Base-by-base conservation (phyloP, 257 asterid species). In the Petunia axillaris region DNA sequence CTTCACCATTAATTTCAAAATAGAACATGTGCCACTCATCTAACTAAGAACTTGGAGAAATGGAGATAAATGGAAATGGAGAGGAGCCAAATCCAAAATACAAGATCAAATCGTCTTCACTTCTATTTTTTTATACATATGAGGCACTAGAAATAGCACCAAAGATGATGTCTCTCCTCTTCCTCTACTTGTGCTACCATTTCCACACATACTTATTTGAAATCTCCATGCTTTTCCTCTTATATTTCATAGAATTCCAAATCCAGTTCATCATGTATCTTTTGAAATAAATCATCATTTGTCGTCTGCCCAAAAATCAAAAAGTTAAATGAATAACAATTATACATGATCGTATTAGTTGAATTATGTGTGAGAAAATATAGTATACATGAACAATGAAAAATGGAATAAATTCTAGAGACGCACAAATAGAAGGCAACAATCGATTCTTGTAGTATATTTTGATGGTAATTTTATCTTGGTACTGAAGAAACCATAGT, bases 151-250 rank as follows among this genome's bases (percentile, higher is more conserved):
- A 25, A 25, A 25, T 25, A 25, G 25, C 25, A 95, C 91, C 93
- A 89, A 5, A 95, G 93, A 74, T 78, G 83, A 36, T 91, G 93
- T 83, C 99, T 90, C 99, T 85, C 93, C 99, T 82, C 99, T 87
- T n/a, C 99, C 98, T 81, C 97, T 85, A 41, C 78, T 83, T 2
- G 94, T 92, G 87, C 99, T 95, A 76, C 99, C 99, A 77, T 95
- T 93, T 14, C 99, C 99, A 83, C 93, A 95, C 96, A 92, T 82
- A 50, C 93, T 95, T 11, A 97, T 95, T 87, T 95, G 99, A 87
- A 95, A 95, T 74, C 98, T 85, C 99, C 99, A 95, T 39, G 93
- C 89, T 82, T 95, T 92, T 53, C 99, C 98, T 70, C 76, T 86
- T 48, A 95, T 84, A 40, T 95, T 95, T 5, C 99, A 98, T 86